Evolutionary conservation across 176 grass and related monocot species (phyloP), one percentile per base, ranked within the genome.

Genomic region (Hsuehochloa calcarea): DNA sequence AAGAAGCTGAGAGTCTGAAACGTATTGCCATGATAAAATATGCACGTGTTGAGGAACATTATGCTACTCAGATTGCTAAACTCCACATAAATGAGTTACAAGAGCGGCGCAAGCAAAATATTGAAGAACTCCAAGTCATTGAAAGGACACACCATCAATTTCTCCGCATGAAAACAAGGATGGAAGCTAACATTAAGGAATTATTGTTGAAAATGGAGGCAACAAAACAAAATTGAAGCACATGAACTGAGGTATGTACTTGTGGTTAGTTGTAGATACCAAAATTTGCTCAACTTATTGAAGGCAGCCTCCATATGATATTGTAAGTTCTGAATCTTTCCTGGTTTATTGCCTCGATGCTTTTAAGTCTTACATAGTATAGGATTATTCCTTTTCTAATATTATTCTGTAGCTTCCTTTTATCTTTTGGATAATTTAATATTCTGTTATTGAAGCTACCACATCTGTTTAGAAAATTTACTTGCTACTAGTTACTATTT

Each of bases 141-240:
- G 93, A 94, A 90, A 95, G 77, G 79, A 78, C 85, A 50, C 72
- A 95, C 69, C 84, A 84, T 25, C 81, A 90, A 68, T 98, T 90
- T 86, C 86, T 86, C 25, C 90, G 84, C 83, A 88, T 93, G 89
- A 98, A 94, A 87, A 90, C 89, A 58, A 90, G 91, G 85, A 98
- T 98, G 96, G 88, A 90, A 80, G 73, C 75, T 84, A 87, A 88
- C 79, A 93, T 98, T 37, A 89, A 88, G 85, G 88, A 95, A 79
- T 85, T 98, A 52, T 84, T 98, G 68, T 78, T 93, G 79, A 98
- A 98, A 92, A 93, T 98, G 89, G 96, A 95, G 52, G 80, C 85
- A 41, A 35, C 92, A 67, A 98, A 87, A 83, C 85, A 91, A 56
- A 94, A 94, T 77, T 88, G 80, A 79, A 91, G 79, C 47, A 63